Percentiles rank a stretch among this genome's conserved stretches.
These are phyloP conservation scores for Claviceps pusilla DNA, from an alignment of 2,329 filamentous ascomycete genomes.

Conservation along the genomic window DNA sequence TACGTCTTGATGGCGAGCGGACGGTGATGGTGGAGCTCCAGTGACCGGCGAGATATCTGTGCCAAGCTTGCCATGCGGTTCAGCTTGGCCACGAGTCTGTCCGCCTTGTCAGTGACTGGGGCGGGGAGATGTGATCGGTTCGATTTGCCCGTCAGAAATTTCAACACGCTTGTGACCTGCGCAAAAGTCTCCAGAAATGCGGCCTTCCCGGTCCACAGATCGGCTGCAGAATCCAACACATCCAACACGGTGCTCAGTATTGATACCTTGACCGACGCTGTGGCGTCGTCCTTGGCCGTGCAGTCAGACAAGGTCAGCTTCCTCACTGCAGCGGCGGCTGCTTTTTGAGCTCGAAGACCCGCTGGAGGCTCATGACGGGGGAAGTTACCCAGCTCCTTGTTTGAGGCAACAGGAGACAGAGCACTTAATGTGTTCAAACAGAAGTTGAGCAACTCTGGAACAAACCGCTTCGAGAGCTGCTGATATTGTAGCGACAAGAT, in stretches of 20 bases:
- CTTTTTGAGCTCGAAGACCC: conserved; percentile 34
- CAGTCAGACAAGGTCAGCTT: conserved; percentile 48
- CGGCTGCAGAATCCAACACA: conserved; percentile 52
- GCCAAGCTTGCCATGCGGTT: conserved; percentile 44
- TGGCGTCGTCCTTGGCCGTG: conserved; percentile 18
- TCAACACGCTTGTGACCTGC: conserved; percentile 43
- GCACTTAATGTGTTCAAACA: conserved; percentile 57
- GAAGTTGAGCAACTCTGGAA: conserved; percentile 80
- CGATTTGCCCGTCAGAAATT: conserved; percentile 42
- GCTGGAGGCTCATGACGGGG: conserved; percentile 42
- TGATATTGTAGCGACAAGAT: conserved; percentile 75
- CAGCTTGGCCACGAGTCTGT: conserved; percentile 31
- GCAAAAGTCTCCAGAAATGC: conserved; percentile 68
- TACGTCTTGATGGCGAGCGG: conserved; percentile 76
- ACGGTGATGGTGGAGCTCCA: conserved; percentile 77
- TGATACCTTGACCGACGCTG: conserved; percentile 37
- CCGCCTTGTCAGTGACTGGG: conserved; percentile 24
- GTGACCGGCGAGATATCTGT: conserved; percentile 54
- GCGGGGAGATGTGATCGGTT: conserved; percentile 36
- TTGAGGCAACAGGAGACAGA: conserved; percentile 41
- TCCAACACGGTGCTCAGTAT: conserved; percentile 47
- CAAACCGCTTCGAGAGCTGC: conserved; percentile 65
- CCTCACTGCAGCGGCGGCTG: conserved; percentile 26
- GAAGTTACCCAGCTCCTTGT: conserved; percentile 37
- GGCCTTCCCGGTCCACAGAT: conserved; percentile 57